phyloP scores from a whole-genome alignment of 257 asterid genomes.

The Solanum gandarillasii region DNA sequence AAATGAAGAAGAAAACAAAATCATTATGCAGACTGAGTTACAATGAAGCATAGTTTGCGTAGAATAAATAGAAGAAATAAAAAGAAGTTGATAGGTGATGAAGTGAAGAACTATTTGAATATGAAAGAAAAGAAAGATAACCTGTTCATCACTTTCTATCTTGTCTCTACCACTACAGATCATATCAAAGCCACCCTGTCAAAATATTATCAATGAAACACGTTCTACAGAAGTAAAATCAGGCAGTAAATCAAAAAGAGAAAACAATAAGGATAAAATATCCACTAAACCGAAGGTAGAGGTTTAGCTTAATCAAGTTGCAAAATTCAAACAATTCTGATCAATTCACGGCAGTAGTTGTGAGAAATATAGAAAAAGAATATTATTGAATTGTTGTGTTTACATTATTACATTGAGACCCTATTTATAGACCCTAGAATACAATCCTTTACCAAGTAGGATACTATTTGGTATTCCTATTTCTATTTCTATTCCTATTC shows the following conservation, averaged over 20 bases:
- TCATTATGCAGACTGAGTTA: not conserved
- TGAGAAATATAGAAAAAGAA: no score
- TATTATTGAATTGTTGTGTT: no score
- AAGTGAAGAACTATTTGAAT: not conserved
- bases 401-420: no score
- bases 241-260: not conserved
- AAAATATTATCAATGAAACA: not conserved
- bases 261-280: not conserved
- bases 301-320: not conserved
- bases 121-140: constrained; percentile 3
- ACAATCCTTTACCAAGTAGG: no score
- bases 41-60: not conserved
- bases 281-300: not conserved
- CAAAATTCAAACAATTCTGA: not conserved
- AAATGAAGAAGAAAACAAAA: not conserved
- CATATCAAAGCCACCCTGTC: constrained; percentile 98
- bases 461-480: no score
- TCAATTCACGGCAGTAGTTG: not conserved
- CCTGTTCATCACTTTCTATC: constrained; percentile 98
- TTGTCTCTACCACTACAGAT: constrained; percentile 97
- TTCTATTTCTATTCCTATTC: no score
- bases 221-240: not conserved
- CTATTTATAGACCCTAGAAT: no score
- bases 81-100: not conserved
- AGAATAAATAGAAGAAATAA: not conserved